Percentiles rank a stretch among this genome's conserved stretches.
Conservation (phyloP, 2,329 filamentous ascomycete genomes). For the Aspergillus luchuensis region DNA sequence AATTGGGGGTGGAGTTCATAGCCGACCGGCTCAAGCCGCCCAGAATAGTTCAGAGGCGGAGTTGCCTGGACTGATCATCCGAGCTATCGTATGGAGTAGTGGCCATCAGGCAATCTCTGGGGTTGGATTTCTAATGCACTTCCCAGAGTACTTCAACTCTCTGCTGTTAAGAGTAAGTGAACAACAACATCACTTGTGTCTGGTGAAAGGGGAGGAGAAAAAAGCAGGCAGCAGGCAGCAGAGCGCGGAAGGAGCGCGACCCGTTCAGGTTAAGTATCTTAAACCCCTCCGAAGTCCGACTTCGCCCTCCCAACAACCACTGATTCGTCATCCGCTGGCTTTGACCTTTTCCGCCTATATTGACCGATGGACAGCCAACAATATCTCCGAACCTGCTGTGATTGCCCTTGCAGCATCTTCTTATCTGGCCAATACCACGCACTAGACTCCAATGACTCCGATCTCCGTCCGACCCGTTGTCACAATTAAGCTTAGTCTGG, state of each 20-base stretch:
- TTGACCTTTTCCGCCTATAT: not conserved
- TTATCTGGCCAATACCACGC: not conserved
- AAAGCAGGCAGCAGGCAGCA: not conserved
- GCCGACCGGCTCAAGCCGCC: constrained; percentile 2
- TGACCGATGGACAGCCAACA: not conserved
- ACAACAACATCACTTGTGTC: not conserved
- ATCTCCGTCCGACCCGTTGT: not conserved
- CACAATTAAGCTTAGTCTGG: not conserved
- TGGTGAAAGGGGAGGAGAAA: not conserved
- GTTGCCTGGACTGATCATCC: not conserved
- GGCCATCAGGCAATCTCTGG: not conserved
- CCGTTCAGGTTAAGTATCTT: constrained; percentile 4
- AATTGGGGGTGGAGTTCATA: constrained; percentile 1
- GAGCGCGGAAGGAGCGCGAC: not conserved
- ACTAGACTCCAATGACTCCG: not conserved
- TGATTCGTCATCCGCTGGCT: not conserved
- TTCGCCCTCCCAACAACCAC: not conserved
- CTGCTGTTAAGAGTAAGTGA: not conserved
- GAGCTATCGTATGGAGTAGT: not conserved
- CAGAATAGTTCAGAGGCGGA: not conserved
- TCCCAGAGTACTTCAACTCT: not conserved
- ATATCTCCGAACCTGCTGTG: not conserved
- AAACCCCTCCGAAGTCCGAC: not conserved
- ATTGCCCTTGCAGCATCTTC: not conserved
- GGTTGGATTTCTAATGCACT: not conserved